Percentiles rank a stretch among this genome's conserved stretches.
Conservation (phyloP, 176 grass and related monocot genomes). For the Microstegium vimineum region DNA sequence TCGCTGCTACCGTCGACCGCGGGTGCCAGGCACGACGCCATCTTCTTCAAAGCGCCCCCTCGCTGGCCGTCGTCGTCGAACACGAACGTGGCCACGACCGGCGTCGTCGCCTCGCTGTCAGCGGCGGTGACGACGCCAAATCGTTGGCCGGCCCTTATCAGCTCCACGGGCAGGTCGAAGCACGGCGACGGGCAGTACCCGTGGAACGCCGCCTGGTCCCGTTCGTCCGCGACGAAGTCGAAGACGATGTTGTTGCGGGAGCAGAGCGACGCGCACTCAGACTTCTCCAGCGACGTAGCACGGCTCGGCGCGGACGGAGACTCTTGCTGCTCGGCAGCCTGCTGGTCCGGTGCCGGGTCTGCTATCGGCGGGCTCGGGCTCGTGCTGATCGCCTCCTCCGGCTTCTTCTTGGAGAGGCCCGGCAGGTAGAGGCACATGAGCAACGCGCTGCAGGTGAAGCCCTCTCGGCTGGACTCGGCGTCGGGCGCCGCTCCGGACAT, state of each 20-base stretch:
- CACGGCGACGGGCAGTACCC: conserved; percentile 49
- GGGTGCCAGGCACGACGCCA: conserved; percentile 34
- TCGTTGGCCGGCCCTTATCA: conserved; percentile 25
- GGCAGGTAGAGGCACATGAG: conserved; percentile 34
- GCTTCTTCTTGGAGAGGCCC: conserved; percentile 45
- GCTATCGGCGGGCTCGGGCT: conserved; percentile 2
- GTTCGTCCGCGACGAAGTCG: conserved; percentile 23
- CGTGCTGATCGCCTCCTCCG: neutral
- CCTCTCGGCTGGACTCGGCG: conserved; percentile 4
- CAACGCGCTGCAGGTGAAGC: conserved; percentile 41
- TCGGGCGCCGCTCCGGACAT: conserved; percentile 23
- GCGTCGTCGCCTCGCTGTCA: neutral
- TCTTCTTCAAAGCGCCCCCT: conserved; percentile 20
- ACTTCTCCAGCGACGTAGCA: conserved; percentile 18
- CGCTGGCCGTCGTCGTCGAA: conserved; percentile 2
- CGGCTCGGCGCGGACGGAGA: neutral
- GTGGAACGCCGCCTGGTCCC: neutral
- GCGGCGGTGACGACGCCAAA: neutral
- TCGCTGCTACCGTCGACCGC: neutral
- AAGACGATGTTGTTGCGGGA: conserved; percentile 45
- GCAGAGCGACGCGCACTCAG: conserved; percentile 30
- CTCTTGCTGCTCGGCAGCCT: neutral
- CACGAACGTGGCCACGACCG: conserved; percentile 31
- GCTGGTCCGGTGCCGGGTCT: neutral
- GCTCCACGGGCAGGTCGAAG: conserved; percentile 49